Percentiles rank a stretch among this genome's conserved stretches.
phyloP scores from a whole-genome alignment of 2,329 filamentous ascomycete species.

The Trichoderma koningiopsis region DNA sequence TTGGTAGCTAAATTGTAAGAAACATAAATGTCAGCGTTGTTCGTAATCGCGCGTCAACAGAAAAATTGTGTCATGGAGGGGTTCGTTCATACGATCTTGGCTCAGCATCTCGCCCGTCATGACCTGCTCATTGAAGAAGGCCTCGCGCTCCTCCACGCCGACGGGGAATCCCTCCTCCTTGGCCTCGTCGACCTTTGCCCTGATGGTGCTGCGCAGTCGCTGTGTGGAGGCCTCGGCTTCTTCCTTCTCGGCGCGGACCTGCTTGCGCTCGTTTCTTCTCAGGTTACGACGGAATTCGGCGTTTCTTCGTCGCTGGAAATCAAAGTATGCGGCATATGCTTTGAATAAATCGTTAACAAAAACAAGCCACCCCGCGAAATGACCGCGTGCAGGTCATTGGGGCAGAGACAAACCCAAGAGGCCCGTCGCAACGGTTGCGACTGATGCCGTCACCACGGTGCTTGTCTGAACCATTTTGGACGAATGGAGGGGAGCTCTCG shows the following conservation, averaged over 20 bases:
- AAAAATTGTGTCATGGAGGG: neutral
- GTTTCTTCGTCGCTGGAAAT: slow-evolving; percentile 65
- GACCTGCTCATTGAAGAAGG: slow-evolving; percentile 96
- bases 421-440: slow-evolving; percentile 62
- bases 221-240: slow-evolving; percentile 66
- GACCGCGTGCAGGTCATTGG: slow-evolving; percentile 7
- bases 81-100: slow-evolving; percentile 67
- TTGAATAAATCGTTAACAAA: slow-evolving; percentile 27
- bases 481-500: slow-evolving; percentile 20
- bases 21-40: neutral
- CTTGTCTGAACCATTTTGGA: slow-evolving; percentile 51
- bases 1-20: slow-evolving; percentile 56
- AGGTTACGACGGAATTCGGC: slow-evolving; percentile 67
- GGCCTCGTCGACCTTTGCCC: slow-evolving; percentile 73
- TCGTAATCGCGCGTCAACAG: neutral
- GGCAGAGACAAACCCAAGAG: slow-evolving; percentile 53
- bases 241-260: slow-evolving; percentile 71
- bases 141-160: slow-evolving; percentile 89
- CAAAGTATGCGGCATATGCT: slow-evolving; percentile 71
- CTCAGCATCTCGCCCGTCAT: slow-evolving; percentile 83
- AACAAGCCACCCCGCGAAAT: slow-evolving; percentile 25
- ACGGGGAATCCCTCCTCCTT: slow-evolving; percentile 90
- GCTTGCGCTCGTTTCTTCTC: slow-evolving; percentile 74
- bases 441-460: slow-evolving; percentile 62
- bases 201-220: slow-evolving; percentile 73